Evolutionary conservation across 1,139 yeast genomes (phyloP).

Genomic region (Magnusiomyces fungicola): DNA sequence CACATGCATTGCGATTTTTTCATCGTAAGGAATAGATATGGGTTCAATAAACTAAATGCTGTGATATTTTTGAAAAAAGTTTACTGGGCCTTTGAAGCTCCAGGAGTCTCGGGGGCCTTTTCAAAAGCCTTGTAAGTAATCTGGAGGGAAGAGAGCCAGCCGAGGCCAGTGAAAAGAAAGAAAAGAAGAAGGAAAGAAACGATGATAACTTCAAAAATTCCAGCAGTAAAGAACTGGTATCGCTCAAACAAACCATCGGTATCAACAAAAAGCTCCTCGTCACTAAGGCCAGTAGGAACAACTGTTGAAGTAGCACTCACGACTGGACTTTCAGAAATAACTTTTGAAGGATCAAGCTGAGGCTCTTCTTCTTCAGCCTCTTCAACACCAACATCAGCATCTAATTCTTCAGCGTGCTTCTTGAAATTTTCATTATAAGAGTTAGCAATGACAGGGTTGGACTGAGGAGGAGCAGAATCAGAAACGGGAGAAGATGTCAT

Average conservation of each 20-base stretch:
- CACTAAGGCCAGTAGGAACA: background rate
- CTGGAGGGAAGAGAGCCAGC: slow-evolving; percentile 55
- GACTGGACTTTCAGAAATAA: no score
- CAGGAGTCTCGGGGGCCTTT: slow-evolving; percentile 23
- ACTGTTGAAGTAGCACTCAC: no score
- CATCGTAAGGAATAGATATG: no score
- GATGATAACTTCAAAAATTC: slow-evolving; percentile 60
- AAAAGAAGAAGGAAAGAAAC: slow-evolving; percentile 48
- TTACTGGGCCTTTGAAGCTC: slow-evolving; percentile 14
- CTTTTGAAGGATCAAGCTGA: no score
- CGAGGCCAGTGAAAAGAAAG: slow-evolving; percentile 47
- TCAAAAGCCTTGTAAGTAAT: slow-evolving; percentile 70
- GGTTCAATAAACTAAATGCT: no score
- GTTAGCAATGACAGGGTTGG: slow-evolving; percentile 8
- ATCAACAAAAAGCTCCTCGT: slow-evolving; percentile 4
- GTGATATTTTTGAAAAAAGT: background rate
- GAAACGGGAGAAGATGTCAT: slow-evolving; percentile 25
- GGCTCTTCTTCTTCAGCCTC: slow-evolving; percentile 8
- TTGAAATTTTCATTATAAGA: background rate
- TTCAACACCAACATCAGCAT: slow-evolving; percentile 5
- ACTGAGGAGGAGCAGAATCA: slow-evolving; percentile 5
- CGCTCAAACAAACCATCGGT: slow-evolving; percentile 36
- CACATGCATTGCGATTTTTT: no score
- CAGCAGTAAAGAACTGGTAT: slow-evolving; percentile 50
- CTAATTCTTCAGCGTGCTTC: background rate